These are phyloP conservation scores for Calonectria multiphialidica DNA, from an alignment of 2,329 filamentous ascomycete genomes.

Conservation along the genomic window DNA sequence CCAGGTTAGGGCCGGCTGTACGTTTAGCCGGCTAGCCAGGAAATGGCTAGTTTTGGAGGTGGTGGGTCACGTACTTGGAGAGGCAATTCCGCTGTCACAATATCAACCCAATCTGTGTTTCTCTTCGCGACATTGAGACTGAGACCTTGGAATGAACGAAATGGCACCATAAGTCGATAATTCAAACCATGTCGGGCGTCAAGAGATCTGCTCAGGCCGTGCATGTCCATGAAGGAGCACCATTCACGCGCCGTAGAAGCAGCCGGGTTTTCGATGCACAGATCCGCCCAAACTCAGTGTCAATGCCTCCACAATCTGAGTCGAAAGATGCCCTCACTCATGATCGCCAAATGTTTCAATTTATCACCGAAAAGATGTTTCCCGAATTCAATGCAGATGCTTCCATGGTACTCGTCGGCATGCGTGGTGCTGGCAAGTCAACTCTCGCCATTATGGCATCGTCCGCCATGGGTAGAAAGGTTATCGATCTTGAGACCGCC, in stretches of 20 bases:
- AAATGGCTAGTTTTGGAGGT: neutral
- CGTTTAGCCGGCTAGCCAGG: neutral
- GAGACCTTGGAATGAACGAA: neutral
- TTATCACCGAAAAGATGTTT: neutral
- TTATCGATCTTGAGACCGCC: constrained; percentile 76
- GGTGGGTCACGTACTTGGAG: neutral
- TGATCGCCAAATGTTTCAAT: neutral
- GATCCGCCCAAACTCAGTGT: neutral
- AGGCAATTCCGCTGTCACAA: neutral
- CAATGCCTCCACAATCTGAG: neutral
- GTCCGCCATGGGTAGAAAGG: constrained; percentile 73
- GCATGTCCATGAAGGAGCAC: neutral
- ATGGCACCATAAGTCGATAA: neutral
- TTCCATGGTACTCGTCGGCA: constrained; percentile 80
- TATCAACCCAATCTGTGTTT: neutral
- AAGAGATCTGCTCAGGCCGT: neutral
- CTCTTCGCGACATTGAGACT: too few species aligned
- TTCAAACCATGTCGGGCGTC: neutral
- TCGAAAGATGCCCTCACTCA: neutral
- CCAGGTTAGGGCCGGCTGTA: neutral
- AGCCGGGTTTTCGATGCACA: neutral
- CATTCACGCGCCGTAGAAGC: constrained; percentile 2
- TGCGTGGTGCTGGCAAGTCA: constrained; percentile 80
- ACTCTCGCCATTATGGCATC: constrained; percentile 82
- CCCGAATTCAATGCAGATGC: constrained; percentile 68